phyloP scores from a whole-genome alignment of 2,329 filamentous ascomycete genomes.

The Alternaria rosae region DNA sequence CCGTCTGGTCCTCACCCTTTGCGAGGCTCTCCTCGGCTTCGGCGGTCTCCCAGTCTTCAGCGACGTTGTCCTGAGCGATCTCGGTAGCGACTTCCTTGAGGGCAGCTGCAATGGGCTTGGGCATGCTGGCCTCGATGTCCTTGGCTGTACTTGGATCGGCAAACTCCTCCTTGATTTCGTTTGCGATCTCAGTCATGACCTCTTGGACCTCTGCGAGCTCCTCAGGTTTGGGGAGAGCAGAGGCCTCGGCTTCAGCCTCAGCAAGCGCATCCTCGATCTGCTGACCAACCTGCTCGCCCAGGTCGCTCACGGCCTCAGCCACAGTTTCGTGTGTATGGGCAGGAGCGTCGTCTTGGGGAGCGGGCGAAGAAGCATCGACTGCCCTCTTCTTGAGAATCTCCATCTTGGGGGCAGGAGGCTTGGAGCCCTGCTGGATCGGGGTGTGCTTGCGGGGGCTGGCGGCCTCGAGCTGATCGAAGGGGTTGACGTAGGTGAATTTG shows the following conservation, averaged over 20 bases:
- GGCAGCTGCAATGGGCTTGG: conserved; percentile 61
- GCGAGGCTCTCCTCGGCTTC: conserved; percentile 73
- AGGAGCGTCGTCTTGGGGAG: conserved; percentile 29
- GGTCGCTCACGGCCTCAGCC: conserved; percentile 70
- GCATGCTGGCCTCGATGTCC: conserved; percentile 62
- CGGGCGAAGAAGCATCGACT: conserved; percentile 48
- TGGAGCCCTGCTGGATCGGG: conserved; percentile 33
- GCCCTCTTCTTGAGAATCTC: conserved; percentile 57
- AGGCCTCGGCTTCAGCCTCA: conserved; percentile 47
- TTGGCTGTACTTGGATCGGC: conserved; percentile 62
- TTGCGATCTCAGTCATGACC: conserved; percentile 59
- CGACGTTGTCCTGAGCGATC: conserved; percentile 64
- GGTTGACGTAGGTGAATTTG: conserved; percentile 75
- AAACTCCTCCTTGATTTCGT: conserved; percentile 56
- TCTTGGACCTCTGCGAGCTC: conserved; percentile 64
- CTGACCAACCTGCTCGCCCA: conserved; percentile 67
- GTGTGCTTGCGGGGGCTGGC: conserved; percentile 67
- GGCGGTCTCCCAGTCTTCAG: conserved; percentile 92
- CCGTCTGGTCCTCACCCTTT: conserved; percentile 71
- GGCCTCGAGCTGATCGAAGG: conserved; percentile 73
- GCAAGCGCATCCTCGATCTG: conserved; percentile 72
- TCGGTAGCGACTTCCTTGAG: conserved; percentile 67
- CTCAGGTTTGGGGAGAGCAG: conserved; percentile 48
- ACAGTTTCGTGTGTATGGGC: conserved; percentile 66
- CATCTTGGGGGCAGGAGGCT: conserved; percentile 45